phyloP scores from a whole-genome alignment of 164 flowering plant species.

The Magnolia officinalis region DNA sequence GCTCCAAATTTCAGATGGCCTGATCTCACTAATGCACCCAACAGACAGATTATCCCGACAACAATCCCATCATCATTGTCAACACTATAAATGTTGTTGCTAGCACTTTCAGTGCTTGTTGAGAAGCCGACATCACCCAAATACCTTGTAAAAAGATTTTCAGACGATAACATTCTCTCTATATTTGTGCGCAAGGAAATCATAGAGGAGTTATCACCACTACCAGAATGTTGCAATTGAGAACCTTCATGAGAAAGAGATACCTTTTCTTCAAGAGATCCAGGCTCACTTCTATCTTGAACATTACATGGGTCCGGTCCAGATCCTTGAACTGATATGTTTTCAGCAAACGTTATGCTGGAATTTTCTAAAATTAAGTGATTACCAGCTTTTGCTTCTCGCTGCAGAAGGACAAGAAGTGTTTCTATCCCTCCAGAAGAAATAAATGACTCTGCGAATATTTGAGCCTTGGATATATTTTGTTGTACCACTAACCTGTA shows the following conservation, averaged over 20 bases:
- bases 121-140: constrained; percentile 85
- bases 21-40: constrained; percentile 71
- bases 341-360: constrained; percentile 20
- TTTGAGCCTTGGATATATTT: constrained; percentile 78
- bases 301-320: background rate
- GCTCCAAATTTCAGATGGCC: constrained; percentile 70
- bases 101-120: constrained; percentile 87
- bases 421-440: constrained; percentile 91
- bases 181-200: constrained; percentile 29
- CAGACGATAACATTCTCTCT: constrained; percentile 68
- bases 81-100: constrained; percentile 84
- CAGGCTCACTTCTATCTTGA: constrained; percentile 24
- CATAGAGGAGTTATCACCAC: constrained; percentile 12
- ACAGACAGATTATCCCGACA: constrained; percentile 70
- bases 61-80: constrained; percentile 87
- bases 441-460: constrained; percentile 83
- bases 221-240: constrained; percentile 20
- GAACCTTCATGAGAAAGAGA: constrained; percentile 24
- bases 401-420: constrained; percentile 88
- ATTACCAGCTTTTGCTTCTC: constrained; percentile 90
- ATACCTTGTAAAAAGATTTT: constrained; percentile 43
- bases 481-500: constrained; percentile 94
- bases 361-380: constrained; percentile 27
- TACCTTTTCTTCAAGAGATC: constrained; percentile 27
- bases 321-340: background rate